A percentile compares a stretch with the other conserved stretches of the same genome.
phyloP scores from a whole-genome alignment of 176 grass and related monocot genomes.

The Musa beccarii region DNA sequence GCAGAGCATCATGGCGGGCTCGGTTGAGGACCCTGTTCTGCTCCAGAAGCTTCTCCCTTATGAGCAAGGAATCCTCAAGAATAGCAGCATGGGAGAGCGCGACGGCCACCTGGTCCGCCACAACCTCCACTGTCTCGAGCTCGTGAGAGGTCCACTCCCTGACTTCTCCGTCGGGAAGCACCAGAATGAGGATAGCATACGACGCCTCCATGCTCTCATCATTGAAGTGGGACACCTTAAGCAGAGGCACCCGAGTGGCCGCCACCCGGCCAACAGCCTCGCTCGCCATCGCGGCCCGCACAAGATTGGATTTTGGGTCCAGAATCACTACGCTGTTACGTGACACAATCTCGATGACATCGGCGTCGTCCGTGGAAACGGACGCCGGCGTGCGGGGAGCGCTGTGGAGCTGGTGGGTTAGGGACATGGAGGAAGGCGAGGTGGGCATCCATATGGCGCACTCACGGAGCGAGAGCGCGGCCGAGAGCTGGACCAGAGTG shows the following conservation, averaged over 20 bases:
- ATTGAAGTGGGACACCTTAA: not conserved
- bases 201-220: not conserved
- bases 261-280: not conserved
- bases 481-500: not conserved
- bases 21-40: conserved; percentile 3
- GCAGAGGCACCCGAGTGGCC: not conserved
- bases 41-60: conserved; percentile 6
- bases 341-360: not conserved
- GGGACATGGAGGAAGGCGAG: not conserved
- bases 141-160: not conserved
- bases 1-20: not conserved
- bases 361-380: not conserved
- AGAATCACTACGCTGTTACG: not conserved
- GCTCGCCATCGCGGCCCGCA: not conserved
- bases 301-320: conserved; percentile 1
- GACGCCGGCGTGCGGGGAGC: not conserved
- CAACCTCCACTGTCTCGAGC: not conserved
- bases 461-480: not conserved
- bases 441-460: conserved; percentile 2
- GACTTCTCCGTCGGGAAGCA: not conserved
- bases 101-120: conserved; percentile 3
- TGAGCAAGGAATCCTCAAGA: not conserved
- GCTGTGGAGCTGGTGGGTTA: not conserved
- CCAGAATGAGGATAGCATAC: not conserved
- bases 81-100: conserved; percentile 1